These are phyloP conservation scores for Pseudozyma pruni DNA, from an alignment of 1,284 basidiomycete species.

Conservation along the genomic window DNA sequence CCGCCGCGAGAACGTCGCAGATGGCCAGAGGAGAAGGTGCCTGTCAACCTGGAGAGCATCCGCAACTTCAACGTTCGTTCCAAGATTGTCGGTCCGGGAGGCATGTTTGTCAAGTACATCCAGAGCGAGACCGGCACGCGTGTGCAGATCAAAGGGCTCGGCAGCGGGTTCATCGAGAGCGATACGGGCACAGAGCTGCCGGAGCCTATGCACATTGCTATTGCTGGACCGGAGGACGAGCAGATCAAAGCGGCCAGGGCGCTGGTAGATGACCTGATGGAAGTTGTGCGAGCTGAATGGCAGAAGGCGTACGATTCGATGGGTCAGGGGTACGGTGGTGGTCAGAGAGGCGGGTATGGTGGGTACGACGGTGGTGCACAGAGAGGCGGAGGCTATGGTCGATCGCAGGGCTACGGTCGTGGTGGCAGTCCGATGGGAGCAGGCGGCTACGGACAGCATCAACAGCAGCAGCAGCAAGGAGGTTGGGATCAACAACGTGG, in stretches of 20 bases:
- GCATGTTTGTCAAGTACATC: slow-evolving; percentile 96
- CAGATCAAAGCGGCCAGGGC: slow-evolving; percentile 56
- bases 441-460: slow-evolving; percentile 28
- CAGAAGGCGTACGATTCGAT: slow-evolving; percentile 55
- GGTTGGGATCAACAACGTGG: slow-evolving; percentile 23
- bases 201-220: slow-evolving; percentile 81
- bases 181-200: slow-evolving; percentile 90
- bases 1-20: slow-evolving; percentile 39
- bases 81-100: slow-evolving; percentile 92
- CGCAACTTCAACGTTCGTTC: slow-evolving; percentile 97
- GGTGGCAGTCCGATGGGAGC: slow-evolving; percentile 18
- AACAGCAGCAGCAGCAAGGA: slow-evolving; percentile 29
- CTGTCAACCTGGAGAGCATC: slow-evolving; percentile 85
- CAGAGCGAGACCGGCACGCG: slow-evolving; percentile 94
- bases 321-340: slow-evolving; percentile 14
- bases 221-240: slow-evolving; percentile 60
- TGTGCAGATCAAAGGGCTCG: slow-evolving; percentile 96
- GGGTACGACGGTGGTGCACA: slow-evolving; percentile 13
- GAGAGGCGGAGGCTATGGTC: slow-evolving; percentile 18
- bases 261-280: slow-evolving; percentile 62
- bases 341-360: slow-evolving; percentile 10
- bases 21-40: slow-evolving; percentile 68
- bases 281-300: slow-evolving; percentile 62
- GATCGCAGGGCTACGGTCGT: slow-evolving; percentile 11
- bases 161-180: slow-evolving; percentile 93